These are phyloP conservation scores for Stagonosporopsis rhizophila DNA, from an alignment of 2,329 filamentous ascomycete genomes.

Conservation along the genomic window DNA sequence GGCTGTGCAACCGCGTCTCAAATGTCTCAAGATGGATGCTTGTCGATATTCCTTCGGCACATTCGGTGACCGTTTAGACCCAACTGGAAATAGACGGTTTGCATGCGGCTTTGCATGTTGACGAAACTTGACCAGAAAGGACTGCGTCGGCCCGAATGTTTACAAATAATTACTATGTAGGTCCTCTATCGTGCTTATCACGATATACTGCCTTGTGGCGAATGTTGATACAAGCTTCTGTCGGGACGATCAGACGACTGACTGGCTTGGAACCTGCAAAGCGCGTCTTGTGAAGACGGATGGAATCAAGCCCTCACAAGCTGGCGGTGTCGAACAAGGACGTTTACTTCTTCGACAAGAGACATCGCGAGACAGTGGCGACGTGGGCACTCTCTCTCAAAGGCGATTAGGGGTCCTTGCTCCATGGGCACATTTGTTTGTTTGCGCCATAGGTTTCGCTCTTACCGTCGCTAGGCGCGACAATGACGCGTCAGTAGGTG, in stretches of 20 bases:
- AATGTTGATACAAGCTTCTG: neutral
- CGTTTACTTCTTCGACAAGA: neutral
- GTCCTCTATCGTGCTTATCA: neutral
- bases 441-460: conserved; percentile 3
- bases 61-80: conserved; percentile 8
- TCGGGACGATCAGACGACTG: neutral
- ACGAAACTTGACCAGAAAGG: conserved; percentile 12
- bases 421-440: neutral
- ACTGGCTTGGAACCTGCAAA: neutral
- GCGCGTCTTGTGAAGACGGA: neutral
- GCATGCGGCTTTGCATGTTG: neutral
- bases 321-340: neutral
- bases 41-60: conserved; percentile 7
- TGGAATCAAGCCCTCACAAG: neutral
- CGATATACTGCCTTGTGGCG: neutral
- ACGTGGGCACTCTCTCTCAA: neutral
- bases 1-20: conserved; percentile 9
- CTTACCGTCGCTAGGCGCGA: neutral
- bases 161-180: conserved; percentile 3
- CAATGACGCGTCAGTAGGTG: conserved; percentile 12
- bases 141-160: conserved; percentile 16
- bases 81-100: conserved; percentile 3
- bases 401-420: neutral
- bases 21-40: conserved; percentile 6
- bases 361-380: neutral